Evolutionary conservation across 345 rosid genomes (phyloP).

Genomic region (Noccaea bulbosa): DNA sequence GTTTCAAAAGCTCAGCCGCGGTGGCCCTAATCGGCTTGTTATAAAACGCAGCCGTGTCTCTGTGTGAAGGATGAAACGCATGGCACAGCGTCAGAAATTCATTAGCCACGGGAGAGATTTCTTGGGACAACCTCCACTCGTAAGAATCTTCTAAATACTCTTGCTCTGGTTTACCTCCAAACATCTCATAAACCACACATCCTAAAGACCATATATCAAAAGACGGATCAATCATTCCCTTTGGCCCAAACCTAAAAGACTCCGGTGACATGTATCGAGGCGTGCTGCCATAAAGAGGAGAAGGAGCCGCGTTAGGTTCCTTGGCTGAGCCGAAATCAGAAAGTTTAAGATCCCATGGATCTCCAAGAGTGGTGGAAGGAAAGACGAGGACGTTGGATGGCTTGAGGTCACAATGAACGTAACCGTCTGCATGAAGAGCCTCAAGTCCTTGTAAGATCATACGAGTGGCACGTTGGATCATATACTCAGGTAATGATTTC

Average conservation of each 20-base stretch:
- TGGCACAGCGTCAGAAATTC: slow-evolving; percentile 12
- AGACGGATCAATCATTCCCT: neutral
- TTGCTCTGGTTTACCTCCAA: neutral
- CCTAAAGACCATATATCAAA: slow-evolving; percentile 34
- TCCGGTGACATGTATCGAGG: slow-evolving; percentile 6
- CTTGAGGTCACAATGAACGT: slow-evolving; percentile 27
- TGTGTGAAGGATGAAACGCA: neutral
- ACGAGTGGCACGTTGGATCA: neutral
- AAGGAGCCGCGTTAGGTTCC: slow-evolving; percentile 3
- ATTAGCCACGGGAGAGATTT: neutral
- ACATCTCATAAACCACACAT: slow-evolving; percentile 32
- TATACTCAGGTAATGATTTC: slow-evolving; percentile 3
- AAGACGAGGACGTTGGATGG: slow-evolving; percentile 15
- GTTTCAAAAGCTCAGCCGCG: slow-evolving; percentile 14
- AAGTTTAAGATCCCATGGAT: slow-evolving; percentile 28
- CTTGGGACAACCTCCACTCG: neutral
- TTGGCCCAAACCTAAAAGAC: neutral
- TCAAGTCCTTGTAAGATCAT: slow-evolving; percentile 34
- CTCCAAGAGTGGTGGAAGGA: neutral
- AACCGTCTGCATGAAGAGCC: neutral
- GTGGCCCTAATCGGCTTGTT: neutral
- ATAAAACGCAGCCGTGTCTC: too few relatives aligned
- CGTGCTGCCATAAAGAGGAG: too few relatives aligned
- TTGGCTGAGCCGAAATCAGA: slow-evolving; percentile 29
- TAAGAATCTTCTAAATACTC: neutral